A percentile compares a stretch with the other conserved stretches of the same genome.
These are phyloP conservation scores for Wolfiporia cocos DNA, from an alignment of 1,284 basidiomycete species.

Conservation along the genomic window DNA sequence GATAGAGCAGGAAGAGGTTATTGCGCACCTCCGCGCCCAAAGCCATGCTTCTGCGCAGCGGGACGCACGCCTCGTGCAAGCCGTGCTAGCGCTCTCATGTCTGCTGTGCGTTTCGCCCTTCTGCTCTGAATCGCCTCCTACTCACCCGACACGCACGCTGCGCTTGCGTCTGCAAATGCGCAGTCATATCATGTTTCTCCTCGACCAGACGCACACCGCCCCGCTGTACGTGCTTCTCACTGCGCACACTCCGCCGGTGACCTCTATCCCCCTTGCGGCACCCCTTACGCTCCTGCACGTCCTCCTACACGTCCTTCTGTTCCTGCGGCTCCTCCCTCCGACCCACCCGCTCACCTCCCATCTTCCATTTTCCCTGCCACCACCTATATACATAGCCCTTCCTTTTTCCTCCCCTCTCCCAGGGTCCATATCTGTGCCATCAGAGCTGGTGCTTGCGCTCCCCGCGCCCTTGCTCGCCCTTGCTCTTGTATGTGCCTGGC, in stretches of 20 bases:
- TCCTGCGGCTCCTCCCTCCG: slow-evolving; percentile 12
- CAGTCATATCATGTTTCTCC: slow-evolving; percentile 21
- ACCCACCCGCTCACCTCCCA: slow-evolving; percentile 8
- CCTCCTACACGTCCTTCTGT: slow-evolving; percentile 16
- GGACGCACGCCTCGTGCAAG: slow-evolving; percentile 16
- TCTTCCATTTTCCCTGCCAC: slow-evolving; percentile 4
- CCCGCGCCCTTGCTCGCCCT: slow-evolving; percentile 17
- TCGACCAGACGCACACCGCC: slow-evolving; percentile 14
- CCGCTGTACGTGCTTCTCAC: slow-evolving; percentile 19
- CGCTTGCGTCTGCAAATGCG: neutral
- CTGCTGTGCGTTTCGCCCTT: slow-evolving; percentile 16
- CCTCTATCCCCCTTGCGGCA: slow-evolving; percentile 13
- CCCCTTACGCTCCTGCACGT: slow-evolving; percentile 19
- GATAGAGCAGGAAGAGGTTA: slow-evolving; percentile 27
- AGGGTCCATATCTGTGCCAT: too few relatives aligned
- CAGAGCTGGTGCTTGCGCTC: slow-evolving; percentile 12
- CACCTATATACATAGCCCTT: slow-evolving; percentile 1
- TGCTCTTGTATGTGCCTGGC: slow-evolving; percentile 11
- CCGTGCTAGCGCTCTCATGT: slow-evolving; percentile 18
- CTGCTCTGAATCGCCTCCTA: too few relatives aligned
- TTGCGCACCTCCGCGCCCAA: slow-evolving; percentile 17
- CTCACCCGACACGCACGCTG: neutral
- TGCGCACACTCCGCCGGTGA: slow-evolving; percentile 1
- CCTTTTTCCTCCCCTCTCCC: slow-evolving; percentile 14
- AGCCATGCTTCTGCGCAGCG: slow-evolving; percentile 14